Evolutionary conservation across 2,329 filamentous ascomycete species (phyloP), one percentile per base, ranked within the genome.

Genomic region (Phialophora expanda): DNA sequence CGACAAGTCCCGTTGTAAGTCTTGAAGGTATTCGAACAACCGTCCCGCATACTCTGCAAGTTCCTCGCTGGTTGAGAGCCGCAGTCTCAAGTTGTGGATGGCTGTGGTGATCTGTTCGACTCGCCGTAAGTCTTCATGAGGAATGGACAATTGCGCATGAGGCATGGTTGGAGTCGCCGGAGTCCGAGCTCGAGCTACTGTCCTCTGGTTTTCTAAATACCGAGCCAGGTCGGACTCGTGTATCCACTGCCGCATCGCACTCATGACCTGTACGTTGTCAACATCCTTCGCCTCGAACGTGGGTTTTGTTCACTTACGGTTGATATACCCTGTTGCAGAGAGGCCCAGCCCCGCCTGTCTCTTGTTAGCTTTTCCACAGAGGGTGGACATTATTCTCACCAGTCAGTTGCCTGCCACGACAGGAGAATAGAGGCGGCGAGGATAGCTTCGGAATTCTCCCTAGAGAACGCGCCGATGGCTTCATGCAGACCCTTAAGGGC

Each of bases 341-440:
- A 93, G 69, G 90, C 92, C 94, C 94, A 98, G 79, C 89, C 91
- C 77, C 90, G 89, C 91, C 93, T 96, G 76, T 72, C 68, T 14
- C 51, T 17, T 26, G 70, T 83, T 74, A 83, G 80, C 74, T 62
- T 75, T 54, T 12, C 46, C 48, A 9, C 46, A 48, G 30, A 20
- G 32, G 9, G 26, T 5, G 72, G 69, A 71, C 63, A 72, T 72
- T 73, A 48, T 75, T 81, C 89, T 83, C 85, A 96, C 94, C 93
- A 98, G 81, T 98, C 94, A 66, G 90, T 95, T 63, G 92, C 91
- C 81, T 98, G 94, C 93, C 95, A 98, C 44, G 93, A 96, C 57
- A 99, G 85, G 56, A 98, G 86, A 53, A 97, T 87, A 28, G 94
- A 97, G 34, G 93, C 92, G 28, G 93, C 94, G 62, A 99, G 85